Conservation (phyloP, 1,284 basidiomycete species). For the Cronartium quercuum region DNA sequence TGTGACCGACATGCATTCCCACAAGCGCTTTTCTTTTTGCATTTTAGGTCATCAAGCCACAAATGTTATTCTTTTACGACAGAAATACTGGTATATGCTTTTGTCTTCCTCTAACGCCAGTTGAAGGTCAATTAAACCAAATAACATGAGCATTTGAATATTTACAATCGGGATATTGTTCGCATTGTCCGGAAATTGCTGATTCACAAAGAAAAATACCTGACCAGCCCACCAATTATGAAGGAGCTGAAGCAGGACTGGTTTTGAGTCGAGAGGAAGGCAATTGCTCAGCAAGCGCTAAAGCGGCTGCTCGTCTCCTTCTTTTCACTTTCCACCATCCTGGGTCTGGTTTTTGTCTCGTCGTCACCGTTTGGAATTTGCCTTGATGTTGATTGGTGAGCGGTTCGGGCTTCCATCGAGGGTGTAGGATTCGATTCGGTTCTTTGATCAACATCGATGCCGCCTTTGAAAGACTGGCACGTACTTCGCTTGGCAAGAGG, state of each 20-base stretch:
- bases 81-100: too few species aligned
- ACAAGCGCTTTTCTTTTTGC: too few species aligned
- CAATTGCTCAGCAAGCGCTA: slow-evolving; percentile 22
- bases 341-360: slow-evolving; percentile 19
- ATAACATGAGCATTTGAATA: too few species aligned
- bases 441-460: not conserved
- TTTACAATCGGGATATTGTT: too few species aligned
- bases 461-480: slow-evolving; percentile 4
- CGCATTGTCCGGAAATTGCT: too few species aligned
- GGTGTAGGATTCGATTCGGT: slow-evolving; percentile 17
- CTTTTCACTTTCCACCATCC: slow-evolving; percentile 38
- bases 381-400: not conserved
- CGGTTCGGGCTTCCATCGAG: slow-evolving; percentile 10
- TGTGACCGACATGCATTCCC: too few species aligned
- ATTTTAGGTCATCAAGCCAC: too few species aligned
- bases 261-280: not conserved
- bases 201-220: too few species aligned
- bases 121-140: too few species aligned
- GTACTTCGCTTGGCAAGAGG: slow-evolving; percentile 5
- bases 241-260: not conserved
- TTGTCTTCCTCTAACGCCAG: too few species aligned
- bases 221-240: too few species aligned
- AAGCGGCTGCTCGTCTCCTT: slow-evolving; percentile 26
- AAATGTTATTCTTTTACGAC: too few species aligned
- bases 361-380: slow-evolving; percentile 9